phyloP scores from a whole-genome alignment of 2,329 filamentous ascomycete species.

The Zasmidium cellare region DNA sequence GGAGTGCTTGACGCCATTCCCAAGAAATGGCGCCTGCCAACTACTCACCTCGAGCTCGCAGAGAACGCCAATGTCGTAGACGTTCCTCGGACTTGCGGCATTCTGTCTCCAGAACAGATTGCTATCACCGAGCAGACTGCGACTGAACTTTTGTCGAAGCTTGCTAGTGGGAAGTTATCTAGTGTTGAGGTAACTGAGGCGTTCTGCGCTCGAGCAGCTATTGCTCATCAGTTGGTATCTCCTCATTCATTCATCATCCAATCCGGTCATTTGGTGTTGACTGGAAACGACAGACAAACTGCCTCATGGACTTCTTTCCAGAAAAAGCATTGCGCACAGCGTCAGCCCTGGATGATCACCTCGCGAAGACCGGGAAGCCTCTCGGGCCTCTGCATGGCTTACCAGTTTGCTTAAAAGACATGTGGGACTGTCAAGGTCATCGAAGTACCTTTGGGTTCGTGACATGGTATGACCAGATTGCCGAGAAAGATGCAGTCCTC shows the following conservation, averaged over 20 bases:
- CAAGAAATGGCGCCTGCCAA: not conserved
- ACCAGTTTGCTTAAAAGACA: constrained; percentile 5
- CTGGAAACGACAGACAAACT: not conserved
- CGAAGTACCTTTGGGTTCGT: not conserved
- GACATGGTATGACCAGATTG: not conserved
- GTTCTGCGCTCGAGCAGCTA: constrained; percentile 1
- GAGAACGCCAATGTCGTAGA: constrained; percentile 1
- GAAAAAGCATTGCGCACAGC: constrained; percentile 1
- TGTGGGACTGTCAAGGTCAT: not conserved
- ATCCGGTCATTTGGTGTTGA: not conserved
- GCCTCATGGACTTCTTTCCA: constrained; percentile 3
- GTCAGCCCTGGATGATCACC: constrained; percentile 1
- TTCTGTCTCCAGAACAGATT: not conserved
- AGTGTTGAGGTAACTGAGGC: not conserved
- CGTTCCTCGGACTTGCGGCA: not conserved
- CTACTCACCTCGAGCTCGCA: not conserved
- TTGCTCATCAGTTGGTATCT: constrained; percentile 1
- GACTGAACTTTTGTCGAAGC: not conserved
- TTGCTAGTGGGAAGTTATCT: not conserved
- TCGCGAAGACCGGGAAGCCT: constrained; percentile 1
- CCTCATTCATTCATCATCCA: not conserved
- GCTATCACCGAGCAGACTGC: constrained; percentile 5
- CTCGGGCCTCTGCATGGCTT: constrained; percentile 4
- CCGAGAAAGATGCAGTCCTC: not conserved
- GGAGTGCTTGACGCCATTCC: not conserved